Evolutionary conservation across 768 basidiomycete species (phyloP), one percentile per base, ranked within the genome.

Genomic region (Neoboletus magnificus): DNA sequence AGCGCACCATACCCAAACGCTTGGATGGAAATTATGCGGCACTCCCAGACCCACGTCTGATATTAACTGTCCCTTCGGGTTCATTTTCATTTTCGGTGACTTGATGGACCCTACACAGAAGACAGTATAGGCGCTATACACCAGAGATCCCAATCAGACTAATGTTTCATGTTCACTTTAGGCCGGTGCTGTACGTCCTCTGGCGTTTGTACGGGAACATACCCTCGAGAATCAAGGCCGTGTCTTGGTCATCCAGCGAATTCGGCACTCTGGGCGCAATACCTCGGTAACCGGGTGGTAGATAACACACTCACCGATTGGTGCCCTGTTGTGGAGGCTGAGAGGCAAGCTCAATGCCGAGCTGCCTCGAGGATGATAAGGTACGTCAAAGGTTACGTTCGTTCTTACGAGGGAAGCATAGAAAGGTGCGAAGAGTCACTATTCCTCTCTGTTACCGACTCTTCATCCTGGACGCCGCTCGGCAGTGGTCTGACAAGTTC

Each of bases 281-380:
- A 41, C 20, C 12, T 25, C 7, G 41, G 23, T 25, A 25, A 25
- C 41, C 8, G 13, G n/a, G 20, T 22, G 20, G 13, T 25, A 9
- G 10, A 1, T 25, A 16, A 25, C 7, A 40, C 13, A 3, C 15
- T 16, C 41, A 42, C 41, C 2, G 15, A 25, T 23, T 9, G 22
- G 22, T 25, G 8, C 16, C 15, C 8, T 25, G 23, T 16, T 22
- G 23, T 15, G 23, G 23, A 42, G 23, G 23, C 7, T 23, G 13
- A 15, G 8, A 42, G 41, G 41, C 40, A 16, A 11, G 33, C 15
- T 49, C 35, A 20, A 27, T 42, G 9, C 35, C 11, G 18, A 13
- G 46, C 39, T 42, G 40, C 52, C 48, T 58, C 48, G 44, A 42
- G 48, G 57, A 36, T 16, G 48, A 49, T 35, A 45, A 50, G 54